These are phyloP conservation scores for Aspergillus sp. DNA, from an alignment of 2,329 filamentous ascomycete species.

Conservation along the genomic window DNA sequence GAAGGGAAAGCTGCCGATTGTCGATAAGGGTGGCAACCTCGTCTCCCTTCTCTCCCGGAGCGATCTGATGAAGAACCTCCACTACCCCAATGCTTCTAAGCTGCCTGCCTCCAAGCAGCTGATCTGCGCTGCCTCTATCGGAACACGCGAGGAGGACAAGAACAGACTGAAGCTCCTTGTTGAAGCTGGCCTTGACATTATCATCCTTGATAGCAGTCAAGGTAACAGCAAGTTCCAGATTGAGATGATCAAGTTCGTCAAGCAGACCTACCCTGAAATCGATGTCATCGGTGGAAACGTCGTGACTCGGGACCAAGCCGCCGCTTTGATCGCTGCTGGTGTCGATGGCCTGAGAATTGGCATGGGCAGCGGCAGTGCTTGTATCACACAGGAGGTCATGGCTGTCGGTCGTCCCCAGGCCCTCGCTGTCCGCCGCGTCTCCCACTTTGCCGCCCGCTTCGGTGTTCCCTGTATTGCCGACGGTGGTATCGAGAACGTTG, in stretches of 20 bases:
- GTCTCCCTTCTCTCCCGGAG: slow-evolving; percentile 91
- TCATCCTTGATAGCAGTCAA: slow-evolving; percentile 93
- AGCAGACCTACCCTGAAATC: slow-evolving; percentile 77
- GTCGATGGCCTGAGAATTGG: slow-evolving; percentile 96
- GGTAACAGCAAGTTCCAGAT: slow-evolving; percentile 99
- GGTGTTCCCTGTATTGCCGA: slow-evolving; percentile 98
- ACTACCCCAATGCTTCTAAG: slow-evolving; percentile 96
- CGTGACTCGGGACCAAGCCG: slow-evolving; percentile 95
- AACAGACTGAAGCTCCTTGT: slow-evolving; percentile 79
- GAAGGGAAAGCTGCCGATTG: slow-evolving; percentile 96
- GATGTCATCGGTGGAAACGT: slow-evolving; percentile 99
- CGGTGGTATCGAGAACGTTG: slow-evolving; percentile 96
- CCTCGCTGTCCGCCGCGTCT: slow-evolving; percentile 85
- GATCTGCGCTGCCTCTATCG: slow-evolving; percentile 91
- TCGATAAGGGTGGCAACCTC: slow-evolving; percentile 79
- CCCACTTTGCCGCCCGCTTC: slow-evolving; percentile 84
- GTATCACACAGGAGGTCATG: slow-evolving; percentile 99
- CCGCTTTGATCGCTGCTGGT: slow-evolving; percentile 85
- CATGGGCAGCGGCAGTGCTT: slow-evolving; percentile 97
- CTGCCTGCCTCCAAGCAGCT: slow-evolving; percentile 96
- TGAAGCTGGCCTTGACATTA: slow-evolving; percentile 92
- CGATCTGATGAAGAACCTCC: slow-evolving; percentile 97
- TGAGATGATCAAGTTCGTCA: slow-evolving; percentile 96
- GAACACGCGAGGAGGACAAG: slow-evolving; percentile 93
- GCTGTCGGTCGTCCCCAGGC: slow-evolving; percentile 96